Percentiles rank a stretch among this genome's conserved stretches.
Evolutionary conservation across 1,284 basidiomycete species (phyloP).

Genomic region (Pseudozyma thailandica): DNA sequence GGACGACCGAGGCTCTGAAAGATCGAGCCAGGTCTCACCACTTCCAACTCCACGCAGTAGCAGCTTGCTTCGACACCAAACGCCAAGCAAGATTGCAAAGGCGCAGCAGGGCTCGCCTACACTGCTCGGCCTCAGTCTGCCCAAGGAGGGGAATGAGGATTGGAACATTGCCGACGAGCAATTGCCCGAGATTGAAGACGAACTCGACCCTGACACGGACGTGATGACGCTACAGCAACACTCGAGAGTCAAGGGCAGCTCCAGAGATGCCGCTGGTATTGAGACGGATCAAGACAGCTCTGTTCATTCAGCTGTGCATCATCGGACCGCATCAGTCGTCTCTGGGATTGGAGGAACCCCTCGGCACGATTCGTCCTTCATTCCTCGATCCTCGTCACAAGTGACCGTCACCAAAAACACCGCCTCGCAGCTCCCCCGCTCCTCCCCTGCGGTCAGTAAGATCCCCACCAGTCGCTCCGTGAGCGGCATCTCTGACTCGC

Average conservation of each 20-base stretch:
- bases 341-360: constrained; percentile 7
- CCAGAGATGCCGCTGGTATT: background rate
- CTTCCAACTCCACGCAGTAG: constrained; percentile 35
- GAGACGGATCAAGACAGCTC: constrained; percentile 15
- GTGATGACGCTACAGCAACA: constrained; percentile 1
- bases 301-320: constrained; percentile 13
- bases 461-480: constrained; percentile 27
- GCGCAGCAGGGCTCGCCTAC: constrained; percentile 29
- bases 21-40: constrained; percentile 28
- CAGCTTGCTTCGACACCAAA: constrained; percentile 27
- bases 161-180: constrained; percentile 53
- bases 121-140: constrained; percentile 33
- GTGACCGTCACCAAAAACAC: constrained; percentile 27
- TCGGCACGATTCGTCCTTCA: constrained; percentile 7
- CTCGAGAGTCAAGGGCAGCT: background rate
- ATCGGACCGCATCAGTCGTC: background rate
- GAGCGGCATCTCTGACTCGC: constrained; percentile 29
- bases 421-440: constrained; percentile 13
- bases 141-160: constrained; percentile 29
- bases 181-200: constrained; percentile 38
- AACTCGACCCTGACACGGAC: constrained; percentile 6
- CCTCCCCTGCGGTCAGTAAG: constrained; percentile 15
- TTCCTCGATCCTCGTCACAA: constrained; percentile 32
- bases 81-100: constrained; percentile 11
- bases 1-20: constrained; percentile 20